Base-by-base conservation (phyloP, 2,329 filamentous ascomycete genomes). In the Talaromyces marneffei region DNA sequence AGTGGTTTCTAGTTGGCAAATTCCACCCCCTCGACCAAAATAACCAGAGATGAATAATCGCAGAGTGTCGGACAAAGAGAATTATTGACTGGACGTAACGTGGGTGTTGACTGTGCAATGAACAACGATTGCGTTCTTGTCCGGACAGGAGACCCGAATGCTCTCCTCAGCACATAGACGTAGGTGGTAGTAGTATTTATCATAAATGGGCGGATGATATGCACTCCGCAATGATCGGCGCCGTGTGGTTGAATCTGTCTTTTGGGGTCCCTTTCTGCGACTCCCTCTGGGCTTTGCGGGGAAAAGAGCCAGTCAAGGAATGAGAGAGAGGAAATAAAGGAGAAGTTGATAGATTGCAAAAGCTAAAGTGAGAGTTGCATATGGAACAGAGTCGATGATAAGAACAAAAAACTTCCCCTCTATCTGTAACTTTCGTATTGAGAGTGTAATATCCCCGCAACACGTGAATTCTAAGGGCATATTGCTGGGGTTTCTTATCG, bases 361-460 rank as follows among this genome's bases (percentile, higher is more conserved):
- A 25, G 25, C n/a, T n/a, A n/a, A 44, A 44, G 20, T 23, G n/a
- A 42, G 6, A 42, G 6, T 40, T 27, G 42, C 42, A 27, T n/a
- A 27, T 23, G 5, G 23, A 27, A 27, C 23, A 46, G n/a, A 29
- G 39, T 58, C 55, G 18, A 46, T 44, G 27, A 44, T 46, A 46
- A 46, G 29, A 27, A 52, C 48, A 29, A 40, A n/a, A 55, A 39
- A 39, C 52, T 27, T 25, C 57, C 46, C 57, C 57, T 31, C 33
- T 31, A 27, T 50, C 29, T 16, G 52, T 39, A 48, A 16, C 4
- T 48, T n/a, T 55, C 3, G 25, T 37, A 57, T 57, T 16, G 2
- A 48, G 4, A 2, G 10, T 12, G 44, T 57, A 52, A 46, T 54
- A 9, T 59, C 60, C 60, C 60, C 60, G 60, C 60, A 62, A 23